Percentiles rank a stretch among this genome's conserved stretches.
phyloP scores from a whole-genome alignment of 2,329 filamentous ascomycete genomes.

The Thielaviopsis musarum region DNA sequence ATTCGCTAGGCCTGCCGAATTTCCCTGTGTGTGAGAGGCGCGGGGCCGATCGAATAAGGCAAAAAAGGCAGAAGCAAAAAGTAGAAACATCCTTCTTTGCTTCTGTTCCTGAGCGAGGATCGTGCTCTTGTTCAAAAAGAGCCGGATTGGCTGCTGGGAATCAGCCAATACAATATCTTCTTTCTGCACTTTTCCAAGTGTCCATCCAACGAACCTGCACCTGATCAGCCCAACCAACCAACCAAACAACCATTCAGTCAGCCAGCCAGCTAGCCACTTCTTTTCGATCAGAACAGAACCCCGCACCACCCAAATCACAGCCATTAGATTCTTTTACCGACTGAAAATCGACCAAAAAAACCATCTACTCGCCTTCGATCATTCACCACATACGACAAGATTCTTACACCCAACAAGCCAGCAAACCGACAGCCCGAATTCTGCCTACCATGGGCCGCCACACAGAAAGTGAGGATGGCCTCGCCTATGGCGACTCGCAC shows the following conservation, averaged over 20 bases:
- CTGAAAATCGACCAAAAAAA: no score
- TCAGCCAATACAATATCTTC: no score
- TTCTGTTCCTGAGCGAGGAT: not conserved
- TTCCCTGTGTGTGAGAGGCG: not conserved
- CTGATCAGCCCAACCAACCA: no score
- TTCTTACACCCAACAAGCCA: not conserved
- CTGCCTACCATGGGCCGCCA: constrained; percentile 2
- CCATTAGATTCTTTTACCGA: no score
- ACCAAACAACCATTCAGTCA: no score
- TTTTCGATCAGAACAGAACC: not conserved
- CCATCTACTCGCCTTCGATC: no score
- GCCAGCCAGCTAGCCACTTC: not conserved
- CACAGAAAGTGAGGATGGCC: constrained; percentile 7
- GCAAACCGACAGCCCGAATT: not conserved
- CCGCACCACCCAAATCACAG: no score
- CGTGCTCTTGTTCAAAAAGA: no score
- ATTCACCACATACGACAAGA: not conserved
- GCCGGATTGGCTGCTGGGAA: no score
- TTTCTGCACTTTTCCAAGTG: no score
- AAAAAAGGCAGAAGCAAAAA: not conserved
- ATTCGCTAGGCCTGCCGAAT: not conserved
- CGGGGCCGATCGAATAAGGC: not conserved
- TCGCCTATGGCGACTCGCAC: constrained; percentile 10
- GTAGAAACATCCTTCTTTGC: not conserved
- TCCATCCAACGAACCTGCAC: no score